Base-by-base conservation (phyloP, 805 yeast genomes). In the Lipomyces lipofer region DNA sequence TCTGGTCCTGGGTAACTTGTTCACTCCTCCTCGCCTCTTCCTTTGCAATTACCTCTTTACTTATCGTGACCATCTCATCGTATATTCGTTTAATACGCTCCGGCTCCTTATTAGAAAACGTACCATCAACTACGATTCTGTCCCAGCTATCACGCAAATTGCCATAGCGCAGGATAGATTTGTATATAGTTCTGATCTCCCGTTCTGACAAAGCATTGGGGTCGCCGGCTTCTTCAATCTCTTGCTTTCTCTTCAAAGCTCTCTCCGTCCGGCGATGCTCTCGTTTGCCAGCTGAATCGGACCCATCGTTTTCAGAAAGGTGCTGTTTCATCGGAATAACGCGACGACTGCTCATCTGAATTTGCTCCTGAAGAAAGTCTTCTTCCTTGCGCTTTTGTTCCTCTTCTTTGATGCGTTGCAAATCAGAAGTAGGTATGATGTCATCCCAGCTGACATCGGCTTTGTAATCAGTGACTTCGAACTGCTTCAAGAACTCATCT, bases 371-470 rank as follows among this genome's bases (percentile, higher is more conserved):
- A 53, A 94, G 78, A 66, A 82, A 91, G 60, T 83, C 86, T 60
- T 92, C 97, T 62, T 94, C 97, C 43, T 84, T 80, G 48, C 86
- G 79, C 68, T 83, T 85, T 76, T 86, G 84, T 68, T 94, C 99
- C 52, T 90, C 96, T 60, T 87, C 96, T 69, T 94, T 94, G 64
- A 94, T 77, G 68, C 86, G 88, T 56, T 83, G 79, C 60, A 95
- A 76, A 70, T 94, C 99, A 43, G 88, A 96, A 61, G 88, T 91
- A 0, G 99, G 99, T 65, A 94, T 94, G 64, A 94, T 94, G 70
- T 94, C 99, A 73, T 94, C 98, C 99, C 99, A 94, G 60, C 90
- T 95, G 58, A 92, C 90, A 28, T 63, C 66, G 0, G 99, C 98
- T 74, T 94, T 94, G 71, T 91, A 95, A 69, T 94, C 99, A 0